Evolutionary conservation across 1,139 yeast genomes (phyloP).

Genomic region (Hyphopichia fennica): DNA sequence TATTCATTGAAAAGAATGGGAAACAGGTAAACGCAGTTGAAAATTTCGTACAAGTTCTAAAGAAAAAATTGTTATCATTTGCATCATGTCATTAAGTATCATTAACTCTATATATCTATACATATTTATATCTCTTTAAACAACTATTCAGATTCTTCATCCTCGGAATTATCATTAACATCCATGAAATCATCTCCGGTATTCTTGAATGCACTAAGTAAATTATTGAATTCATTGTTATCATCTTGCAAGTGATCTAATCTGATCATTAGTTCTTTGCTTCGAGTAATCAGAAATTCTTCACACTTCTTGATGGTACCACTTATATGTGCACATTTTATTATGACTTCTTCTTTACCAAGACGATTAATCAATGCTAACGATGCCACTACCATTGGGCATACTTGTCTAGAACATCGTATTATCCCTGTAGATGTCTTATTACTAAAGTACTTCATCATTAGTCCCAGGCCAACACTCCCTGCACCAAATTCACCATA

Average conservation of each 20-base stretch:
- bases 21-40: neutral
- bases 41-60: neutral
- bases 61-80: neutral
- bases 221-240: neutral
- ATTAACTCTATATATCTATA: neutral
- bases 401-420: conserved; percentile 69
- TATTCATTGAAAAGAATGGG: neutral
- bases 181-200: neutral
- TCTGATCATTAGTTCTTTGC: conserved; percentile 31
- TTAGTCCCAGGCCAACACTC: conserved; percentile 56
- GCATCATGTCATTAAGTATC: neutral
- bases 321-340: conserved; percentile 69
- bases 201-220: conserved; percentile 1
- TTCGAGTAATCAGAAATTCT: conserved; percentile 55
- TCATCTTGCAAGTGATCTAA: conserved; percentile 6
- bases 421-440: conserved; percentile 84
- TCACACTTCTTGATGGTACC: conserved; percentile 91
- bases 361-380: conserved; percentile 60
- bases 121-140: neutral
- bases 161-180: neutral
- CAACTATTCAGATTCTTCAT: neutral
- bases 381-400: conserved; percentile 66
- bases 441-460: conserved; percentile 77
- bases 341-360: conserved; percentile 52
- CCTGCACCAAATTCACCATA: conserved; percentile 86